Conservation (phyloP, 352 stramenopile genomes). For the Saprolegnia parasitica region DNA sequence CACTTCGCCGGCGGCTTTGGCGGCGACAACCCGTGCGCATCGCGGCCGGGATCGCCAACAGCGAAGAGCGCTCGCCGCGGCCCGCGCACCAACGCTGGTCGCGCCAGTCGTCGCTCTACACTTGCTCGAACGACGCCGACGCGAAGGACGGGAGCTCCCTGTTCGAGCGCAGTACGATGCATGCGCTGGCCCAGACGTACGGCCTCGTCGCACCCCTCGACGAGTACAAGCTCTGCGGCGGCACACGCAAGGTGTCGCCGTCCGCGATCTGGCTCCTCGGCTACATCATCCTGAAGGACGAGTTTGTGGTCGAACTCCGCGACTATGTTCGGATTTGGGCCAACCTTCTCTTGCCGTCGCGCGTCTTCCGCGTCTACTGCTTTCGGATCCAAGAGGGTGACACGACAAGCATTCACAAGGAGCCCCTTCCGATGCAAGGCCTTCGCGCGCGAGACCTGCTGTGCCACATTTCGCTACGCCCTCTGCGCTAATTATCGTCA, state of each 20-base stretch:
- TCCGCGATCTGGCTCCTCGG: neutral
- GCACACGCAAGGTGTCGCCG: neutral
- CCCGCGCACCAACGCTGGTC: neutral
- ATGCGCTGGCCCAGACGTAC: neutral
- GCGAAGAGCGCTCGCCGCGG: too few relatives aligned
- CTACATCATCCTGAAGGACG: neutral
- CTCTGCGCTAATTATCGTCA: too few relatives aligned
- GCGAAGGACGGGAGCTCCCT: neutral
- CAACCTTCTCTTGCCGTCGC: neutral
- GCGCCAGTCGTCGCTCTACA: neutral
- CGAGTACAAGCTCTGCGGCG: neutral
- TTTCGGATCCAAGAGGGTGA: neutral
- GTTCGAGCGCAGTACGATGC: neutral
- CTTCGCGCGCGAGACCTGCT: too few relatives aligned
- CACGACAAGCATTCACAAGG: too few relatives aligned
- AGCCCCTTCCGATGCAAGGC: too few relatives aligned
- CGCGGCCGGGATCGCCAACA: too few relatives aligned
- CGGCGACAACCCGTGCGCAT: too few relatives aligned
- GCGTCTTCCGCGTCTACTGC: neutral
- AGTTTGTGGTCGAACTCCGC: neutral
- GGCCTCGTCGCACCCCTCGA: neutral
- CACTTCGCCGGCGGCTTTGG: too few relatives aligned
- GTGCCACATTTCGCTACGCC: too few relatives aligned
- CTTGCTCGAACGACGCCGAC: too few relatives aligned
- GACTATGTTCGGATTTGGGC: neutral